A percentile compares a stretch with the other conserved stretches of the same genome.
Conservation (phyloP, 2,329 filamentous ascomycete species). For the Phyllosticta citribraziliensis region DNA sequence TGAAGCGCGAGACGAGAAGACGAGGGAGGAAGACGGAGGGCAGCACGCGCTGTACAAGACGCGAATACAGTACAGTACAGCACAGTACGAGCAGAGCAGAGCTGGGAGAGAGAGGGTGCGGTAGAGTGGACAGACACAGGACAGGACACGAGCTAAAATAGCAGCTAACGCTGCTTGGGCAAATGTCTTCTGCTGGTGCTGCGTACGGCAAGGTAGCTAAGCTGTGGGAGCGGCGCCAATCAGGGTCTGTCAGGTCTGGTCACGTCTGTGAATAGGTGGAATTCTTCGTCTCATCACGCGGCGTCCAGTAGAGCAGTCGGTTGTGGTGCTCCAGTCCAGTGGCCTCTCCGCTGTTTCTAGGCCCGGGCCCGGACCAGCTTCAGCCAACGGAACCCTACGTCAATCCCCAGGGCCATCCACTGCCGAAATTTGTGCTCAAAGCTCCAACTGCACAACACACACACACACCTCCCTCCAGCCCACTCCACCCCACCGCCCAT, state of each 20-base stretch:
- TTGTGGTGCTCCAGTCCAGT: background rate
- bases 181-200: too few relatives aligned
- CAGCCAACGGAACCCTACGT: background rate
- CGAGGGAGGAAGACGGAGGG: too few relatives aligned
- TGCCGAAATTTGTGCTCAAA: conserved; percentile 2
- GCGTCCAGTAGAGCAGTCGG: background rate
- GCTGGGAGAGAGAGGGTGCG: too few relatives aligned
- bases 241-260: background rate
- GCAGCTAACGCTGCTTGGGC: background rate
- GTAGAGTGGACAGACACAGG: too few relatives aligned
- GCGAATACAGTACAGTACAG: too few relatives aligned
- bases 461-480: conserved; percentile 1
- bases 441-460: background rate
- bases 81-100: too few relatives aligned
- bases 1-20: too few relatives aligned
- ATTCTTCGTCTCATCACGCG: conserved; percentile 4
- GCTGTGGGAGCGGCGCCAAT: background rate
- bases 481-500: background rate
- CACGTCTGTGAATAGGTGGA: background rate
- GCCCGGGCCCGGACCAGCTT: conserved; percentile 1
- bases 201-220: background rate
- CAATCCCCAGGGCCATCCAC: background rate
- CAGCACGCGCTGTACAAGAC: too few relatives aligned
- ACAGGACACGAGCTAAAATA: too few relatives aligned
- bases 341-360: too few relatives aligned